Evolutionary conservation across 2,329 filamentous ascomycete genomes (phyloP), one percentile per base, ranked within the genome.

Genomic region (Cordyceps militaris): DNA sequence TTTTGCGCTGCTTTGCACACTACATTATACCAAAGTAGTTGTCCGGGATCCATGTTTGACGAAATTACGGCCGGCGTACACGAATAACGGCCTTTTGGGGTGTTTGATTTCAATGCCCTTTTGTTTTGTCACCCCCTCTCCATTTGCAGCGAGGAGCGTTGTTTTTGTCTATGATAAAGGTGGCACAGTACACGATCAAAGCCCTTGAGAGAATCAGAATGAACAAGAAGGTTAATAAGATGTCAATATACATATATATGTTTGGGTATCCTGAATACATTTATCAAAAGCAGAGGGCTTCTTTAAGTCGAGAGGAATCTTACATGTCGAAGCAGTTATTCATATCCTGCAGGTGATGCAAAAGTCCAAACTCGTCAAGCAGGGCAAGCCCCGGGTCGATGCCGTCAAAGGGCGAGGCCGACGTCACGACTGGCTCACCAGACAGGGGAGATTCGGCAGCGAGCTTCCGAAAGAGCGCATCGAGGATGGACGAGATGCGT

Each of bases 21-120:
- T 59, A 61, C 60, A 64, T 60, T 62, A 67, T 65, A 65, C 61
- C 61, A 61, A 62, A 34, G 44, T 56, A 56, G 54, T 50, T 44
- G n/a, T n/a, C 24, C 19, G 24, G 34, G 23, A 38, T 30, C n/a
- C 23, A 26, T 19, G n/a, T 23, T 40, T 42, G 14, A 49, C 36
- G 46, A 49, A 8, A 19, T 42, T 16, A 49, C 46, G 46, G 54
- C 54, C 54, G 34, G 26, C 14, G 54, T 43, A 56, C 4, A 56
- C 54, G 54, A 56, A 32, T 56, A 13, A 48, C 44, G 54, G 54
- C 54, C 54, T 23, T 4, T n/a, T n/a, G 9, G 32, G 16, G 19
- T 19, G 11, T 24, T 26, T 16, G 3, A 16, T 47, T 56, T 56
- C n/a, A 5, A 6, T 13, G 11, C 14, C 26, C 28, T 30, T 51